phyloP scores from a whole-genome alignment of 129 eudicot species.

The Logfia minima region DNA sequence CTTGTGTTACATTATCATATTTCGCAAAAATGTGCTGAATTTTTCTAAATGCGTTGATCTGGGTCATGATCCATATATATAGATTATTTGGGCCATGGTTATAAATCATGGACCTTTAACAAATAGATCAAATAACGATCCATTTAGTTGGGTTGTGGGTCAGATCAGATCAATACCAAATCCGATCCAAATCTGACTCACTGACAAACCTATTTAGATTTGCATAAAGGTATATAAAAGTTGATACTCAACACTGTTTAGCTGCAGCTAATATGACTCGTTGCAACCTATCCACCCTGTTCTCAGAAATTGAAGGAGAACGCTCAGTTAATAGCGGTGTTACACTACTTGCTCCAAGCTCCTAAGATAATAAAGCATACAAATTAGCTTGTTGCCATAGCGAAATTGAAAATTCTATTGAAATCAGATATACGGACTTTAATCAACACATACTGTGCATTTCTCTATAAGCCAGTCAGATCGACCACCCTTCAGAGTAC shows the following conservation, averaged over 20 bases:
- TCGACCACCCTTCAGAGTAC: conserved; percentile 94
- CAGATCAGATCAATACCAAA: neutral
- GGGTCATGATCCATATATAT: no score
- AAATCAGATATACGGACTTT: neutral
- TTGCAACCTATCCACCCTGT: conserved; percentile 77
- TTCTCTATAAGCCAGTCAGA: conserved; percentile 98
- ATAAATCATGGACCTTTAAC: neutral
- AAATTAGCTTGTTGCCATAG: conserved; percentile 11
- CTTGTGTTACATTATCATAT: neutral
- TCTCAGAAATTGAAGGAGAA: conserved; percentile 86
- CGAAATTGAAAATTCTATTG: conserved; percentile 3
- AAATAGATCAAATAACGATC: neutral
- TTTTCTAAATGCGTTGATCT: no score
- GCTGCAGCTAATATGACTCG: conserved; percentile 81
- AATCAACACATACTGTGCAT: conserved; percentile 66
- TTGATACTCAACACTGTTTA: conserved; percentile 67
- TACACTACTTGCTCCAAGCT: conserved; percentile 88
- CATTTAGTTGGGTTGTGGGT: neutral
- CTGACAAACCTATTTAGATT: neutral
- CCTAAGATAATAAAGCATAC: conserved; percentile 45
- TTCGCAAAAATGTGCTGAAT: neutral
- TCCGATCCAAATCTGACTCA: neutral
- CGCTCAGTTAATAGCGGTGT: conserved; percentile 87
- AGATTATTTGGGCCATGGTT: neutral
- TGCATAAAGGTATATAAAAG: conserved; percentile 11